Evolutionary conservation across 2,329 filamentous ascomycete species (phyloP).

Genomic region (Colletotrichum lentis): DNA sequence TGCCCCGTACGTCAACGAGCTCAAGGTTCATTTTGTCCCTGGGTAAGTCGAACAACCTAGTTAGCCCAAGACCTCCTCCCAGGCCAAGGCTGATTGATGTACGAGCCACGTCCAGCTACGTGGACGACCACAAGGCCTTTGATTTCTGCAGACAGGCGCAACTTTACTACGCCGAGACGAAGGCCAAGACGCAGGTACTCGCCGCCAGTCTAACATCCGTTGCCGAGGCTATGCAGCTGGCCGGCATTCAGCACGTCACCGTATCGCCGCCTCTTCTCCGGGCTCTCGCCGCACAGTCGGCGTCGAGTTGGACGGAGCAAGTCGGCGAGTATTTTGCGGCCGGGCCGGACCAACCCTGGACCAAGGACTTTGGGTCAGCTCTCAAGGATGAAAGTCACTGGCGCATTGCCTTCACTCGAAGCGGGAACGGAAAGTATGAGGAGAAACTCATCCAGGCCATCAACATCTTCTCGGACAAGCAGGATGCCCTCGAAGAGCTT

Average conservation of each 20-base stretch:
- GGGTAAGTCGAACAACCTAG: slow-evolving; percentile 46
- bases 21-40: slow-evolving; percentile 67
- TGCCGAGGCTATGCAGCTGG: slow-evolving; percentile 66
- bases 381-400: slow-evolving; percentile 56
- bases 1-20: slow-evolving; percentile 71
- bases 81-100: background rate
- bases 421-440: slow-evolving; percentile 56
- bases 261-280: slow-evolving; percentile 62
- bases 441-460: slow-evolving; percentile 63
- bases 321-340: slow-evolving; percentile 45
- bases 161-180: slow-evolving; percentile 57
- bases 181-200: slow-evolving; percentile 59
- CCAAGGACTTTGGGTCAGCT: slow-evolving; percentile 35
- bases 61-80: background rate
- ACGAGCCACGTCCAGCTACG: slow-evolving; percentile 49
- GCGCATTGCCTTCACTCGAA: slow-evolving; percentile 60
- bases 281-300: slow-evolving; percentile 52
- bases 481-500: slow-evolving; percentile 58
- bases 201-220: slow-evolving; percentile 65
- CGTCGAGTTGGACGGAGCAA: slow-evolving; percentile 45
- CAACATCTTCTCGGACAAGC: slow-evolving; percentile 66
- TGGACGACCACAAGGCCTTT: slow-evolving; percentile 59
- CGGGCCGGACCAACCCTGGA: slow-evolving; percentile 43
- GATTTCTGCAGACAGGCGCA: slow-evolving; percentile 61
- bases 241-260: slow-evolving; percentile 67